Conservation (phyloP, 1,284 basidiomycete genomes). For the Tilletia caries region DNA sequence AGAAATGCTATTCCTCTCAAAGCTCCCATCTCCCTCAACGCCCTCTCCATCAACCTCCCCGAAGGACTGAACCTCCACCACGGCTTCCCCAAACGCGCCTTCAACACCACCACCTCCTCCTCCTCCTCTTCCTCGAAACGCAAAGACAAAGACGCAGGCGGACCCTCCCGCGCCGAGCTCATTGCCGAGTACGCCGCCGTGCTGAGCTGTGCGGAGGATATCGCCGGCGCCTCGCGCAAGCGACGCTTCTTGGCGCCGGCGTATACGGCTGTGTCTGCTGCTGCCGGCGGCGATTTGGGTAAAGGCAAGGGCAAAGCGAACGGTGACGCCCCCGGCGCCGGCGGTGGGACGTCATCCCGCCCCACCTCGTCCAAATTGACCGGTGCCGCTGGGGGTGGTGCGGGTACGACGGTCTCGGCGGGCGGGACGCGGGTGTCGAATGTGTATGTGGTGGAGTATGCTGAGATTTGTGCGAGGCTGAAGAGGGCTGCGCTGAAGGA, state of each 20-base stretch:
- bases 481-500: conserved; percentile 73
- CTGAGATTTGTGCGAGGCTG: conserved; percentile 69
- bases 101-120: conserved; percentile 13
- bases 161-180: conserved; percentile 35
- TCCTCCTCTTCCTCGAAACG: not conserved
- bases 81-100: conserved; percentile 55
- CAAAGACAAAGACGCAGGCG: not conserved
- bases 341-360: not conserved
- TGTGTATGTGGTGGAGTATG: conserved; percentile 39
- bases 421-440: conserved; percentile 28
- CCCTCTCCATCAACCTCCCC: conserved; percentile 54
- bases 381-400: conserved; percentile 23
- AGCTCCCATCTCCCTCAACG: conserved; percentile 41
- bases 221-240: conserved; percentile 63
- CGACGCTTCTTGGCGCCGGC: conserved; percentile 46
- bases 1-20: too few relatives aligned
- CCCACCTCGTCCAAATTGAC: too few relatives aligned
- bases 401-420: conserved; percentile 33
- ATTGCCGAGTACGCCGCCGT: conserved; percentile 66
- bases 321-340: not conserved
- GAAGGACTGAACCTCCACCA: conserved; percentile 55
- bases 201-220: conserved; percentile 74
- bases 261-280: not conserved
- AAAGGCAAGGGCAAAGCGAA: conserved; percentile 1
- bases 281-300: not conserved